Conservation (phyloP, 768 basidiomycete genomes). For the Termitomyces sp. region DNA sequence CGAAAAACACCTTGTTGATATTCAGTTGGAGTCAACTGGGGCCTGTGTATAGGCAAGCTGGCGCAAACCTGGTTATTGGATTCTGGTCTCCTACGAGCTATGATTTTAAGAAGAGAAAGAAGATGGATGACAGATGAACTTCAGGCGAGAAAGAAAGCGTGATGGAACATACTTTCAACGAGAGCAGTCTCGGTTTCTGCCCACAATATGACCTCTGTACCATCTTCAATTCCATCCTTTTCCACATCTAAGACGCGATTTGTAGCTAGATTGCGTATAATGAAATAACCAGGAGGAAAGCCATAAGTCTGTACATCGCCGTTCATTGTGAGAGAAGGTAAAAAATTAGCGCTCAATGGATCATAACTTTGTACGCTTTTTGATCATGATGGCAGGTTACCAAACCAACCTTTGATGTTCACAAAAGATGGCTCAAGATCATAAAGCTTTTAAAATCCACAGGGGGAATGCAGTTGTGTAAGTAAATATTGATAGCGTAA, state of each 20-base stretch:
- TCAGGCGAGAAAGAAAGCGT: background rate
- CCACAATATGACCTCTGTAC: conserved; percentile 60
- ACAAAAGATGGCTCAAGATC: background rate
- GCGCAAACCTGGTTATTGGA: conserved; percentile 66
- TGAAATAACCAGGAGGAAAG: conserved; percentile 58
- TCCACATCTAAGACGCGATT: conserved; percentile 56
- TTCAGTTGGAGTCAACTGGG: background rate
- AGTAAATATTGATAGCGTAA: background rate
- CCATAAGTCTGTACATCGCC: conserved; percentile 27
- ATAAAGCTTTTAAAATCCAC: too few species aligned
- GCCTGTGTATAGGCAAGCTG: background rate
- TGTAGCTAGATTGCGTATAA: conserved; percentile 50
- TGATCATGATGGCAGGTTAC: background rate
- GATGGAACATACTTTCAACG: conserved; percentile 61
- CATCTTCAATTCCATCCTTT: conserved; percentile 50
- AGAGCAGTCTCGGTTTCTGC: conserved; percentile 70
- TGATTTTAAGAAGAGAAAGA: background rate
- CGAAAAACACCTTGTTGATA: conserved; percentile 66
- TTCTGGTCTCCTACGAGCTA: conserved; percentile 63
- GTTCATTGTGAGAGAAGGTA: background rate
- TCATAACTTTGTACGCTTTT: background rate
- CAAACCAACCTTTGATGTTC: background rate
- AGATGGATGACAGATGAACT: background rate
- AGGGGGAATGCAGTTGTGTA: too few species aligned
- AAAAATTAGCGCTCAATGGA: background rate